Percentiles rank a stretch among this genome's conserved stretches.
These are phyloP conservation scores for Bryoerythrophyllum caledonicum DNA, from an alignment of 225 moss, liverwort and hornwort genomes.

Conservation along the genomic window DNA sequence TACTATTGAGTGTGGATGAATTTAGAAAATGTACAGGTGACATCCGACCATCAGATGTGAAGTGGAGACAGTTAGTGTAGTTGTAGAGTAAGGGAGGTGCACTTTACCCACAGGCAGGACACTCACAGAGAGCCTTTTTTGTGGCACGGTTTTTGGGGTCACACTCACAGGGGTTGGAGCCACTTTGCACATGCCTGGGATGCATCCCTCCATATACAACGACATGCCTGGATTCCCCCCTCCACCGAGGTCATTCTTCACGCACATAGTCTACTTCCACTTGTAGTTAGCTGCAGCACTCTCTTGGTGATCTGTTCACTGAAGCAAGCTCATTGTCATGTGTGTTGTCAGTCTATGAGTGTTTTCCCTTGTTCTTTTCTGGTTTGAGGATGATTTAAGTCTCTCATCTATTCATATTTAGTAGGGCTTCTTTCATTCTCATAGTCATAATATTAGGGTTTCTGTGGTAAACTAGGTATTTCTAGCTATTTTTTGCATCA, in stretches of 20 bases:
- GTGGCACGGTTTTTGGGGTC: slow-evolving; percentile 74
- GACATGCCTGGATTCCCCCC: slow-evolving; percentile 89
- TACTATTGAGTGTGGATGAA: not conserved
- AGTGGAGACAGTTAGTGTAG: not conserved
- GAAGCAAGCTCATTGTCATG: slow-evolving; percentile 21
- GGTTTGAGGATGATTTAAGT: slow-evolving; percentile 14
- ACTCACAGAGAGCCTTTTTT: slow-evolving; percentile 37
- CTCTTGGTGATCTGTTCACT: slow-evolving; percentile 20
- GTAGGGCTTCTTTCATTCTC: not conserved
- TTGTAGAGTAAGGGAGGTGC: slow-evolving; percentile 10
- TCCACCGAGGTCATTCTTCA: slow-evolving; percentile 89
- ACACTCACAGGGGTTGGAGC: slow-evolving; percentile 97
- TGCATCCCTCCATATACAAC: slow-evolving; percentile 89
- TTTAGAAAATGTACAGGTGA: not conserved
- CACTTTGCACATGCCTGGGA: slow-evolving; percentile 97
- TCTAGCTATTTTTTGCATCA: not conserved
- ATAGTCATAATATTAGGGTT: not conserved
- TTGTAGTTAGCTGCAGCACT: slow-evolving; percentile 34
- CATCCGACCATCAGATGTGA: not conserved
- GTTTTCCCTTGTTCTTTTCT: not conserved
- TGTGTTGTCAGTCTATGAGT: slow-evolving; percentile 23
- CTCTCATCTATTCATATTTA: not conserved
- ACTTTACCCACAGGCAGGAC: slow-evolving; percentile 38
- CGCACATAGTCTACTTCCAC: slow-evolving; percentile 61
- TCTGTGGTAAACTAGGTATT: not conserved